phyloP scores from a whole-genome alignment of 2,329 filamentous ascomycete genomes.

The Sporothrix luriei region DNA sequence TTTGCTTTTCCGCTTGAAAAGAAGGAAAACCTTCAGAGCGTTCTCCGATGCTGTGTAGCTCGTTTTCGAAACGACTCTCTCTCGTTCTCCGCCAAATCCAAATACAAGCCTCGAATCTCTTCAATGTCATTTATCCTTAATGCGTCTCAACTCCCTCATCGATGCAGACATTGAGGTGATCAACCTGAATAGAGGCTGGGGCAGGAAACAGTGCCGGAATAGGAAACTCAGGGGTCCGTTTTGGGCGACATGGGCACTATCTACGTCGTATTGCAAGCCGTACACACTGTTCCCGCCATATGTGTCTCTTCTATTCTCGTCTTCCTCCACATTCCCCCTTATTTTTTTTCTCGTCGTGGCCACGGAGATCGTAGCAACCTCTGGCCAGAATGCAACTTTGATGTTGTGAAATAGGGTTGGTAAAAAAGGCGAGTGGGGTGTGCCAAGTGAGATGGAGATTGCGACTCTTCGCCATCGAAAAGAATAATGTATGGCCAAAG shows the following conservation, averaged over 20 bases:
- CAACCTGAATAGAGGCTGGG: background rate
- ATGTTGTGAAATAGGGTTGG: background rate
- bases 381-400: conserved; percentile 4
- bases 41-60: too few species aligned
- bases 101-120: background rate
- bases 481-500: background rate
- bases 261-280: background rate
- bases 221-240: conserved; percentile 23
- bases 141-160: background rate
- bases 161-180: too few species aligned
- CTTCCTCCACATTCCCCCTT: background rate
- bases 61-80: too few species aligned
- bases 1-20: background rate
- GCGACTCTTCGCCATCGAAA: background rate
- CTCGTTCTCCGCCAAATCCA: background rate
- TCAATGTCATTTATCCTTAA: background rate
- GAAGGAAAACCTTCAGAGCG: background rate
- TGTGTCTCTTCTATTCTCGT: background rate
- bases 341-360: background rate
- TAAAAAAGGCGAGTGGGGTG: background rate
- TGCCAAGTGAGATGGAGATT: background rate
- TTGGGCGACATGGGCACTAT: conserved; percentile 9
- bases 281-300: too few species aligned
- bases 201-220: conserved; percentile 16
- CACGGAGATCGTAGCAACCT: background rate